Percentiles rank a stretch among this genome's conserved stretches.
Evolutionary conservation across 345 rosid species (phyloP).

Genomic region (Salix arbutifolia): DNA sequence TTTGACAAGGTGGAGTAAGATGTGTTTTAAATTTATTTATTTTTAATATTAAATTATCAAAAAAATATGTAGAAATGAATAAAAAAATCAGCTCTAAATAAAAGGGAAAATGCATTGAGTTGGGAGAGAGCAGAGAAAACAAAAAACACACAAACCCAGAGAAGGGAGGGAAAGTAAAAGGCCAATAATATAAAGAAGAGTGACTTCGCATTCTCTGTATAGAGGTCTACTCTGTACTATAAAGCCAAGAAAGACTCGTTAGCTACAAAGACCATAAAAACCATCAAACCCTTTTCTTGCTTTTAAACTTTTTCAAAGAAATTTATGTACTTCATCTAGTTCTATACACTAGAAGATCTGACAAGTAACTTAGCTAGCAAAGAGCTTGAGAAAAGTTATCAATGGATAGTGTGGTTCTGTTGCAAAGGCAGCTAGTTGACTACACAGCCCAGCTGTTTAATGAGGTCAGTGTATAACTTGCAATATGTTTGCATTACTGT

Average conservation of each 20-base stretch:
- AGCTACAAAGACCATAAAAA: constrained; percentile 14
- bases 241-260: constrained; percentile 30
- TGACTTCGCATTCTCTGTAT: constrained; percentile 17
- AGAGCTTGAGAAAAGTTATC: neutral
- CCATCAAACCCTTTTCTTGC: constrained; percentile 8
- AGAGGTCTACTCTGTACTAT: neutral
- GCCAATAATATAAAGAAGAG: constrained; percentile 4
- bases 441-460: constrained; percentile 43
- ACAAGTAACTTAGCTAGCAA: constrained; percentile 3
- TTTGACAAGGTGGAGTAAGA: no score
- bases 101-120: no score
- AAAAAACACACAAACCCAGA: constrained; percentile 3
- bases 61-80: no score
- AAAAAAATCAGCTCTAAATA: no score
- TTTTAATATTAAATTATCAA: no score
- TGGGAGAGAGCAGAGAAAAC: neutral
- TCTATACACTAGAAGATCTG: constrained; percentile 21
- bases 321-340: neutral
- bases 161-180: neutral
- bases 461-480: constrained; percentile 37
- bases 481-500: neutral
- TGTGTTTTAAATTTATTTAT: no score
- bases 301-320: constrained; percentile 5
- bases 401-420: constrained; percentile 47
- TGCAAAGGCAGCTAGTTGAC: constrained; percentile 45